Base-by-base conservation (phyloP, 2,329 filamentous ascomycete genomes). In the Chalara sp. region DNA sequence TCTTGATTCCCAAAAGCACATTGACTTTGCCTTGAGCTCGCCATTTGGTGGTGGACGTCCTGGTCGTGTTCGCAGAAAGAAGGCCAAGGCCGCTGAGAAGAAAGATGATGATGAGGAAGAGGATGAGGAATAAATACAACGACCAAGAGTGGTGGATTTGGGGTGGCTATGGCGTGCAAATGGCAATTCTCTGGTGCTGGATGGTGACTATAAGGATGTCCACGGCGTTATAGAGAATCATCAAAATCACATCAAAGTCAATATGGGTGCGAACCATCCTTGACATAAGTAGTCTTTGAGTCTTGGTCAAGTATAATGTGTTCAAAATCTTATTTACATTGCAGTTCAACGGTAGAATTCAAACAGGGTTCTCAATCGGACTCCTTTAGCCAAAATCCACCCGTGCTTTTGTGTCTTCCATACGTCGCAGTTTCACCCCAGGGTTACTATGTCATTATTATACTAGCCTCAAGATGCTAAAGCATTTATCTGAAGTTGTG, bases 1-100 rank as follows among this genome's bases (percentile, higher is more conserved):
- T 79, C 89, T 99, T 70, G 93, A 99, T 83, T 96, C 91, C 68
- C 93, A 99, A 86, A 99, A 99, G 89, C 93, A 99, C 87, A 97
- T 99, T 69, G 93, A 99, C 83, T 97, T 99, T 75, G 83, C 93
- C 59, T 84, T 99, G 63, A 95, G 86, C 77, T 97, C 92, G 72
- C 92, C 93, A 72, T 96, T 96, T 69, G 93, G 93, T 76, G 91
- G 91, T 73, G 93, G 93, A 72, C 91, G 93, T 68, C 89, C 90
- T 68, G 93, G 93, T 66, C 93, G 93, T 84, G 92, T 96, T 71
- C 86, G 89, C 76, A 95, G 93, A 84, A 99, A 97, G 93, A 99
- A 97, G 91, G 89, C 91, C 74, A 92, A 89, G 81, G 89, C 93
- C 65, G 89, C 90, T 58, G 89, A 95, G 79, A 86, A 85, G 74